Percentiles rank a stretch among this genome's conserved stretches.
Evolutionary conservation across 2,329 filamentous ascomycete genomes (phyloP).

Genomic region (Scopulariopsis brevicaulis): DNA sequence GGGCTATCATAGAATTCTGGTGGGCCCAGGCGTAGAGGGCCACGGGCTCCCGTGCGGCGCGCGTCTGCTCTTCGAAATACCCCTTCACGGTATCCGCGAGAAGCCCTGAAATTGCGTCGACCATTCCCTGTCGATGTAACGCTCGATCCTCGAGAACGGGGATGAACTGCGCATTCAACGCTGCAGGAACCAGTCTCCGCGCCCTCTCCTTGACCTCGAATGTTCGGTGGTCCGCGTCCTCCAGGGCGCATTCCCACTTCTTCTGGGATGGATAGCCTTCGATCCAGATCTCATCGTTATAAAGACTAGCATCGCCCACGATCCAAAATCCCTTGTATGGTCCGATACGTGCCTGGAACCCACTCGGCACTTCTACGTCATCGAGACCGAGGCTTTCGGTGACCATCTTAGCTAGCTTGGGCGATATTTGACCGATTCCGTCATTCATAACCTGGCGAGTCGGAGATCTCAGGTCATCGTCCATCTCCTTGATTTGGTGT

Average conservation of each 20-base stretch:
- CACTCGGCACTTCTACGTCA: constrained; percentile 39
- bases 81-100: constrained; percentile 35
- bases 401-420: constrained; percentile 41
- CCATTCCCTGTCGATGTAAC: constrained; percentile 29
- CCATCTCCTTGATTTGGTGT: constrained; percentile 29
- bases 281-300: constrained; percentile 48
- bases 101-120: constrained; percentile 31
- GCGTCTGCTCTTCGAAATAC: constrained; percentile 39
- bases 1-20: constrained; percentile 20
- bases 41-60: constrained; percentile 35
- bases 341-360: constrained; percentile 59
- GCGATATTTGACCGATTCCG: constrained; percentile 55
- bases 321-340: constrained; percentile 71
- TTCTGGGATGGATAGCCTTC: constrained; percentile 54
- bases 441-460: constrained; percentile 47
- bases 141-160: constrained; percentile 54
- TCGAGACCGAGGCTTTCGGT: constrained; percentile 34
- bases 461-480: constrained; percentile 26
- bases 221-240: constrained; percentile 40
- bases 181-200: constrained; percentile 33
- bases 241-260: constrained; percentile 50
- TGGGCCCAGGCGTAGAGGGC: constrained; percentile 43
- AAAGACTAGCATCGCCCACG: constrained; percentile 32
- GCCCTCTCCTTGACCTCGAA: constrained; percentile 51
- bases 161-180: constrained; percentile 57